Evolutionary conservation across 805 yeast genomes (phyloP).

Genomic region (Lipomyces mesembrius): DNA sequence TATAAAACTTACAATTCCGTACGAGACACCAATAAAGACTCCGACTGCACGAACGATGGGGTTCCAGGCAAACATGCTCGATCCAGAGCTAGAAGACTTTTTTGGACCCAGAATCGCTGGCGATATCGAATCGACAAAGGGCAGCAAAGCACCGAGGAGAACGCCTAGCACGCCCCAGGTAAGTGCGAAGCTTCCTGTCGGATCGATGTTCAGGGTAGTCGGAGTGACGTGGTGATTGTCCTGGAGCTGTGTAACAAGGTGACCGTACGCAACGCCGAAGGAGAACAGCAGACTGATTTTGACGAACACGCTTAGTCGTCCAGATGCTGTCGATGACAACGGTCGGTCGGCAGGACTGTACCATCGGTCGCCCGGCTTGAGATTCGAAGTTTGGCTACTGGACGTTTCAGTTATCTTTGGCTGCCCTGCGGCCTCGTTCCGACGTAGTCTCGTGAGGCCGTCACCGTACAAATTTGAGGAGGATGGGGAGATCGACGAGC

Average conservation of each 20-base stretch:
- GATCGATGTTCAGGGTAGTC: constrained; percentile 38
- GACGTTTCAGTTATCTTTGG: not conserved
- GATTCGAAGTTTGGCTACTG: not conserved
- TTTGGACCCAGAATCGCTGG: constrained; percentile 29
- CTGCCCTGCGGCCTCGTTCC: not conserved
- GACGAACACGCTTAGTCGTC: constrained; percentile 19
- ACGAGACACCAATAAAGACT: constrained; percentile 48
- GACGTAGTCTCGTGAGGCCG: constrained; percentile 12
- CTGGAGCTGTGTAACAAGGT: constrained; percentile 42
- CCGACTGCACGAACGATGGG: constrained; percentile 49
- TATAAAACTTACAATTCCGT: constrained; percentile 42
- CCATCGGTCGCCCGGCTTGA: not conserved
- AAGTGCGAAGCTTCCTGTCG: constrained; percentile 38
- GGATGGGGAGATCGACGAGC: not conserved
- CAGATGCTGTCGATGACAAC: not conserved
- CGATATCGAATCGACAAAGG: constrained; percentile 39
- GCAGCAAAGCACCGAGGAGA: constrained; percentile 41
- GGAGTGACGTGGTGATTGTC: constrained; percentile 42
- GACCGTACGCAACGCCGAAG: constrained; percentile 44
- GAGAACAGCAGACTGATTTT: constrained; percentile 38
- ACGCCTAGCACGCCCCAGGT: constrained; percentile 44
- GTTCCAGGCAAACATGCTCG: constrained; percentile 43
- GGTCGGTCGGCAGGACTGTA: not conserved
- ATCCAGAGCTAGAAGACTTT: constrained; percentile 23
- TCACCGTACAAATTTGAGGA: constrained; percentile 8